Evolutionary conservation across 768 basidiomycete genomes (phyloP).

Genomic region (Lentinula edodes): DNA sequence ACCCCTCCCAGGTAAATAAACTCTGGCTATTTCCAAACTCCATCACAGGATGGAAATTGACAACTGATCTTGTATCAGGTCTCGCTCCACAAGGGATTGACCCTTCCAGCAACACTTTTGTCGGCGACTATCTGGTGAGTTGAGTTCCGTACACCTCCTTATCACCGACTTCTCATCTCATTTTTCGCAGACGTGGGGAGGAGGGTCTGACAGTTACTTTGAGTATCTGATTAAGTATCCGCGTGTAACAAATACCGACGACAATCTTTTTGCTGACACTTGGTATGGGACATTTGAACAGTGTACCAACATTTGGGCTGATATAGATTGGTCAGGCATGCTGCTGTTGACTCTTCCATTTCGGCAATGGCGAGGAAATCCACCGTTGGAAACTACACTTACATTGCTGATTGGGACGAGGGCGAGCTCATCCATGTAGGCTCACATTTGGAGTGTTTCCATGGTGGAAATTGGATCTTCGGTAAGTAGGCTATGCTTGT

Average conservation of each 20-base stretch:
- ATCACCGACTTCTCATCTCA: neutral
- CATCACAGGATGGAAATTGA: neutral
- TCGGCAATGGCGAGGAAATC: conserved; percentile 53
- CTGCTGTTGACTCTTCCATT: conserved; percentile 50
- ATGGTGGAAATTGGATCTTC: conserved; percentile 72
- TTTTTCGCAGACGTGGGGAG: conserved; percentile 40
- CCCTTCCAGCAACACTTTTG: conserved; percentile 38
- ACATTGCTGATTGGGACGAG: conserved; percentile 60
- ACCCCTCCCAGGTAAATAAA: conserved; percentile 22
- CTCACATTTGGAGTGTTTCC: conserved; percentile 72
- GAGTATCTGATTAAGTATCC: conserved; percentile 52
- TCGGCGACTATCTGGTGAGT: conserved; percentile 43
- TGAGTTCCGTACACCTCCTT: neutral
- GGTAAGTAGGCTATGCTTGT: conserved; percentile 26
- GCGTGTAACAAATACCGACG: conserved; percentile 42
- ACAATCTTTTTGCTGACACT: conserved; percentile 39
- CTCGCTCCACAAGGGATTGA: conserved; percentile 51
- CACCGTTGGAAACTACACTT: conserved; percentile 55
- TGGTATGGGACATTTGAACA: conserved; percentile 17
- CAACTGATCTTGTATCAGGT: conserved; percentile 24
- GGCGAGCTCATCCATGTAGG: conserved; percentile 32
- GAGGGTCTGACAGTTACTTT: conserved; percentile 45
- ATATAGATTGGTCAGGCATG: conserved; percentile 15
- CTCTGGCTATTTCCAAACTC: neutral
- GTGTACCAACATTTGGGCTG: too few species aligned